Evolutionary conservation across 768 basidiomycete species (phyloP), one percentile per base, ranked within the genome.

Genomic region (Mycena kentingensis): DNA sequence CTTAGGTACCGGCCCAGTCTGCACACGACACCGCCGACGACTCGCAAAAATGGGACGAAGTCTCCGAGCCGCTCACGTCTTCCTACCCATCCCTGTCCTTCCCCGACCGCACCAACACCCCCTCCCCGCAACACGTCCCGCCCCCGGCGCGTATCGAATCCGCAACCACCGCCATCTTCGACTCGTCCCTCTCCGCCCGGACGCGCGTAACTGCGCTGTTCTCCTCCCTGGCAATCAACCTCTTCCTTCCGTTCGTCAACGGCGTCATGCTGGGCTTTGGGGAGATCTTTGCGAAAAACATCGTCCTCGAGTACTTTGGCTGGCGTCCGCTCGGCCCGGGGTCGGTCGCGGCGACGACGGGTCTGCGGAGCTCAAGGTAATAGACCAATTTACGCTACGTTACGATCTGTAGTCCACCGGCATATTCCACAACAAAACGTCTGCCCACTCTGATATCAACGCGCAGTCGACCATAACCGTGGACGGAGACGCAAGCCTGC

Each of bases 221-320:
- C 48, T 85, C 89, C 15, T 83, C 88, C 21, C 67, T 93, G 57
- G 87, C 88, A 24, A 89, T 96, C 66, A 95, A 96, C 66, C 66
- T 96, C 55, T 65, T 89, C 1, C 77, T 96, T 32, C 93, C 93
- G 0, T 96, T 96, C 68, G 80, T 96, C 8, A 96, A 95, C 58
- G 93, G 93, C 18, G 89, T 96, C 52, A 96, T 96, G 93, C 82
- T 94, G 45, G 93, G 93, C n/a, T 94, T 95, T 65, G 93, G 93
- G 34, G 93, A 96, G 70, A 88, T 96, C 44, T 93, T 94, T 65
- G 93, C 88, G 29, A 88, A 88, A 69, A 81, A 87, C 38, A 77
- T 89, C n/a, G 67, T 90, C 16, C 70, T 88, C 53, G 67, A 65
- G 19, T 79, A 77, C 75, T 68, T 81, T 58, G 79, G 79, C 6